Base-by-base conservation (phyloP, 2,329 filamentous ascomycete species). In the Pyricularia grisea region DNA sequence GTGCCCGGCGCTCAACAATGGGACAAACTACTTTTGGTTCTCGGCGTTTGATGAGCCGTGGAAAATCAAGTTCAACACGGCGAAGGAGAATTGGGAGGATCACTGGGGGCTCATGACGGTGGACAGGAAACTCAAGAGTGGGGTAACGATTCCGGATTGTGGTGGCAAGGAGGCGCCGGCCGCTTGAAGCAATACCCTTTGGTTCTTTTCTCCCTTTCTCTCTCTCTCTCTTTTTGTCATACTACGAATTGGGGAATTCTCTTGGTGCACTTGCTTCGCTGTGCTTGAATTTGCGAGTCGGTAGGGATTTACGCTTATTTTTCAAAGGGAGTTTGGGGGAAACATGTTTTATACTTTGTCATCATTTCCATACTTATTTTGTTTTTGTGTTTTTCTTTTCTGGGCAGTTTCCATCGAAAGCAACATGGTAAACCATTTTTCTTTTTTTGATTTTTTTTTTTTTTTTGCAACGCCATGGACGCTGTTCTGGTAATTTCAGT, bases 11-110 rank as follows among this genome's bases (percentile, higher is more conserved):
- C 80, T 97, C 71, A 82, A 81, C 28, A 97, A 97, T 75, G 91
- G 90, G 65, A 97, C 93, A 1, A 89, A 96, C 73, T 98, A 97
- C 78, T 97, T 97, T 77, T 98, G 94, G 94, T 97, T 98, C 77
- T 92, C 94, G 76, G 93, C 93, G 11, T 98, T 97, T 77, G 94
- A 98, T 77, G 94, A 98, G 83, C 93, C 93, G 2, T 98, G 94
- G 94, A 97, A 98, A 81, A 82, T 90, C 69, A 76, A 79, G 23
- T 97, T 89, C 80, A 90, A 97, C 77, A 82, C 82, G 5, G 79
- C 79, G 69, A 81, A 84, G 60, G 83, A 94, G 81, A 84, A 91
- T 68, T 97, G 94, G 94, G 94, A 98, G 81, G 92, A 97, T 77
- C 91, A 97, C 77, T 97, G 94, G 94, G 94, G 95, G 11, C 81